These are phyloP conservation scores for Hansenula sp. DNA, from an alignment of 1,139 yeast genomes.

Conservation along the genomic window DNA sequence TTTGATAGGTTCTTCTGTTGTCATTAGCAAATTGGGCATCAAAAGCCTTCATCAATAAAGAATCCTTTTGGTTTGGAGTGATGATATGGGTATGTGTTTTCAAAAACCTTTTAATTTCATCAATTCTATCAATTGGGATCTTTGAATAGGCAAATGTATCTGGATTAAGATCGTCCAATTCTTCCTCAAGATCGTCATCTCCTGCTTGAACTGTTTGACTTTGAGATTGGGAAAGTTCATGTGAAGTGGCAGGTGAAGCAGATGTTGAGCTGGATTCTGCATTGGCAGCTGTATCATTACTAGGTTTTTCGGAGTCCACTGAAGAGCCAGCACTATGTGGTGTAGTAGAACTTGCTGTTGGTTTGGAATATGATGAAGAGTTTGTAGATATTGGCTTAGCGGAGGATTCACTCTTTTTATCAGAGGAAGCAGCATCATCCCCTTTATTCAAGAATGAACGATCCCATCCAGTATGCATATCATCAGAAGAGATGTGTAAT, in stretches of 20 bases:
- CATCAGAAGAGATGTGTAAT: slow-evolving; percentile 81
- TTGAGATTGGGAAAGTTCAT: no score
- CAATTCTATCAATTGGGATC: slow-evolving; percentile 45
- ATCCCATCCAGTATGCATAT: slow-evolving; percentile 92
- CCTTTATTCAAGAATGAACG: slow-evolving; percentile 69
- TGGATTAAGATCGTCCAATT: slow-evolving; percentile 47
- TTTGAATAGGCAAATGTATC: slow-evolving; percentile 66
- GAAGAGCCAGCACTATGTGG: no score
- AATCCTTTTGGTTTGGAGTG: slow-evolving; percentile 84
- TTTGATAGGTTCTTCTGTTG: slow-evolving; percentile 46
- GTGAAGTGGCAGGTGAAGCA: not conserved
- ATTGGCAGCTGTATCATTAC: slow-evolving; percentile 14
- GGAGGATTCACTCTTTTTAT: slow-evolving; percentile 11
- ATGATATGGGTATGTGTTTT: slow-evolving; percentile 60
- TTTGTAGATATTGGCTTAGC: not conserved
- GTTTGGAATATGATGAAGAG: not conserved
- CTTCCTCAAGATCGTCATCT: slow-evolving; percentile 5
- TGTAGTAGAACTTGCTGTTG: slow-evolving; percentile 9
- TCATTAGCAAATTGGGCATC: slow-evolving; percentile 72
- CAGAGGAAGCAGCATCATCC: slow-evolving; percentile 10
- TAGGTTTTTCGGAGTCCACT: no score
- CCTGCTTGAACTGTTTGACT: not conserved
- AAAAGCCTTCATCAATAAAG: slow-evolving; percentile 89
- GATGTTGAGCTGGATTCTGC: slow-evolving; percentile 13
- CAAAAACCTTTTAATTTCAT: slow-evolving; percentile 48